phyloP scores from a whole-genome alignment of 1,284 basidiomycete species.

The Puccinia horiana region DNA sequence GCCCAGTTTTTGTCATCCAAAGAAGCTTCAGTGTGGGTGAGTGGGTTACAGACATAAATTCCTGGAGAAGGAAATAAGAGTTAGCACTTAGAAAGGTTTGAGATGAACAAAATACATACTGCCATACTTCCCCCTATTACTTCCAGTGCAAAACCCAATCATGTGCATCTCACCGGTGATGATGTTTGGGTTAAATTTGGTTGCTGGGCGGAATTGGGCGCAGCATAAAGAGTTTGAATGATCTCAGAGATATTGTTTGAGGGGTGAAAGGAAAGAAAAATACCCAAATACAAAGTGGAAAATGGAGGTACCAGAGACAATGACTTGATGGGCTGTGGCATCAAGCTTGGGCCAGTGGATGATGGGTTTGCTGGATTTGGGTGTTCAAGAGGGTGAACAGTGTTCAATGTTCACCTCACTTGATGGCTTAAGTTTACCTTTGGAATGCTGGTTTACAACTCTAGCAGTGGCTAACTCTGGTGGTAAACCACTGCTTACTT shows the following conservation, averaged over 20 bases:
- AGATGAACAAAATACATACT: background rate
- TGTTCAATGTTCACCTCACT: background rate
- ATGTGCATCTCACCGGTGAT: background rate
- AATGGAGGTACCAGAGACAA: background rate
- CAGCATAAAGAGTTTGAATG: background rate
- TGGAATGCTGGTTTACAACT: background rate
- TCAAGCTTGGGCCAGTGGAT: background rate
- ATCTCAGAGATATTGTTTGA: background rate
- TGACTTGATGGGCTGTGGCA: background rate
- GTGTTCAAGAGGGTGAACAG: constrained; percentile 8
- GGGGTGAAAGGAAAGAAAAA: background rate
- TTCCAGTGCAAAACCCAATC: background rate
- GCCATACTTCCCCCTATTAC: too few species aligned
- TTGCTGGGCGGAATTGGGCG: background rate
- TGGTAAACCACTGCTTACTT: background rate
- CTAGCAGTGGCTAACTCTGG: background rate
- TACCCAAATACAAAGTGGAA: background rate
- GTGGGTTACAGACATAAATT: background rate
- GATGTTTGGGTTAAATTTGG: background rate
- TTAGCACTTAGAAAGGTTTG: too few species aligned
- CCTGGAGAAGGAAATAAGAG: background rate
- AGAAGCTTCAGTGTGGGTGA: background rate
- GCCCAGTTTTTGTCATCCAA: background rate
- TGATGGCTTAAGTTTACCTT: background rate
- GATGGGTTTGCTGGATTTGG: too few species aligned